Evolutionary conservation across 352 stramenopile species (phyloP), one percentile per base, ranked within the genome.

Genomic region (Thalassiosira livingstoniorum): DNA sequence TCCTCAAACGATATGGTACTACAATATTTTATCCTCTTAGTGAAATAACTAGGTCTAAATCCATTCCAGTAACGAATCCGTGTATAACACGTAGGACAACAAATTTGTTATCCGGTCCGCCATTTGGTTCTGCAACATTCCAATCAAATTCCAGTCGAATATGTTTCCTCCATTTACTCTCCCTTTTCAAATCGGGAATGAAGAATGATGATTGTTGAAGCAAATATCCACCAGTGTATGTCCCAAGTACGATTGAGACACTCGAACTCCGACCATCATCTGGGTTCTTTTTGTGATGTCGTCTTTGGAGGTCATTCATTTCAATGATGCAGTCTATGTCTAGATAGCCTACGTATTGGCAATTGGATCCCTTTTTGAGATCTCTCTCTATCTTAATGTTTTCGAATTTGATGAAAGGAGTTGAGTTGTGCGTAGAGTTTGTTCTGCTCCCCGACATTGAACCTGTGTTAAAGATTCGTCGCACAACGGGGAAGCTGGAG

Each of bases 81-180:
- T 85, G 69, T 2, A 95, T 25, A 5, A 94, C 71, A 47, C 89
- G 71, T 3, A 95, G 51, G 47, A 92, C 72, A 27, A 94, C 39
- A 35, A 42, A 53, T 55, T 80, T 80, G 31, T 69, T 53, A 51
- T 87, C 80, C 74, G 86, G 63, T n/a, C 88, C 85, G 47, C 75
- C 77, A 70, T 89, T 76, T 31, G 67, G 64, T 32, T 92, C 90
- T 0, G 86, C 91, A 32, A 61, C 53, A 60, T 82, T 83, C 91
- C 86, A 95, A 78, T 95, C 86, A 80, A 95, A 94, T n/a, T 86
- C 53, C n/a, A 95, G 67, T 25, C 78, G 27, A 25, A 91, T 61
- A 2, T 75, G 42, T 45, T 82, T 89, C 7, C 32, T 18, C 10
- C 10, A 10, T 60, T 78, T 86, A 63, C 66, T 81, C 25, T 13